Base-by-base conservation (phyloP, 2,329 filamentous ascomycete species). In the Ceratocystis papillata region DNA sequence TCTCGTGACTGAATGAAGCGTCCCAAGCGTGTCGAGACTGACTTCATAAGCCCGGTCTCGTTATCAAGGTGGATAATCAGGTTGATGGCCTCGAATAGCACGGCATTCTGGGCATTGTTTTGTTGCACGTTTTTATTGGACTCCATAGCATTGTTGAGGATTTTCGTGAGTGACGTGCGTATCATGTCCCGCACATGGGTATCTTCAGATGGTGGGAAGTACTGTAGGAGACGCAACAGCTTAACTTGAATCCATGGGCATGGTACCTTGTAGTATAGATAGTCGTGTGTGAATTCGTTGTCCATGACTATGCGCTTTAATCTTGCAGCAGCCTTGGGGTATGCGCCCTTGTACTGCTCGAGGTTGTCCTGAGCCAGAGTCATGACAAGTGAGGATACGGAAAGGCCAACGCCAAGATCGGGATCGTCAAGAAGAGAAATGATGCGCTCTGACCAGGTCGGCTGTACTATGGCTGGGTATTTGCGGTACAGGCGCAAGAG, bases 171-270 rank as follows among this genome's bases (percentile, higher is more conserved):
- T 0, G 92, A 93, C 73, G 96, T 89, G 60, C 94, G 87, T 69
- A 99, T 94, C 77, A 99, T 87, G 57, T 90, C 87, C 66, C 93
- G 88, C 50, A 96, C 86, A 74, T 96, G 90, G 41, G 88, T 91
- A 74, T 99, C 94, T 72, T 97, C 93, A 92, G 94, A 95, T 59
- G 94, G 93, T 30, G 92, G 89, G 75, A 96, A 99, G 75, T 97
- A 99, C 76, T 99, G 94, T 69, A 99, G 80, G 68, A 99, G 77
- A 69, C 92, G 86, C 70, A 99, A 77, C 20, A 99, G 81, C 78
- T 99, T 99, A 72, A 97, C 89, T 76, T 97, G 92, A 67, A 99
- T 86, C 94, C 94, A 99, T 2, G 94, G 94, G 73, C 94, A 99
- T 0, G 94, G 94, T n/a, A 99, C 94, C 73, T 96, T 96, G 80